phyloP scores from a whole-genome alignment of 495 filamentous ascomycete species.

The Lasiosphaeriaceae sp. region DNA sequence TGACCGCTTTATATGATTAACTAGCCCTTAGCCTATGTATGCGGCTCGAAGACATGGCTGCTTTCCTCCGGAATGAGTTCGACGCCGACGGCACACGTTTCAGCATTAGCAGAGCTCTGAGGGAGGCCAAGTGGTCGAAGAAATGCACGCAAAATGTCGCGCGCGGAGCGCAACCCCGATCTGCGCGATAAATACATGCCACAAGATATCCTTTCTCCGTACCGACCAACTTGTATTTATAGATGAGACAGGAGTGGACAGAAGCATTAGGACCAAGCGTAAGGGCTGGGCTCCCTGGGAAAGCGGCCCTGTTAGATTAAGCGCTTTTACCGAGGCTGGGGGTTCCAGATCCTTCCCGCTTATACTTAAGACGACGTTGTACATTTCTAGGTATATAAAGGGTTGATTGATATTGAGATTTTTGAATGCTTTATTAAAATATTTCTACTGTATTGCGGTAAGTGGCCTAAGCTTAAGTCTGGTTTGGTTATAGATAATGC shows the following conservation, averaged over 20 bases:
- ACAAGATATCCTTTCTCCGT: conserved; percentile 1
- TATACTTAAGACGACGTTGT: conserved; percentile 1
- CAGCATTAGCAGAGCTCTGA: neutral
- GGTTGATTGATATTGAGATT: neutral
- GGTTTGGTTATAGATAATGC: conserved; percentile 6
- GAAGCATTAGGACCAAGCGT: neutral
- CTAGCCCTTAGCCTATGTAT: neutral
- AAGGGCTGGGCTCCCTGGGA: conserved; percentile 3
- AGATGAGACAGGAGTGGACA: neutral
- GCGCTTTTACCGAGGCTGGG: neutral
- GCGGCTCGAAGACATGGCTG: neutral
- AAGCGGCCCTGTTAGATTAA: neutral
- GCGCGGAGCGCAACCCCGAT: conserved; percentile 2
- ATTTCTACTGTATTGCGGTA: conserved; percentile 1
- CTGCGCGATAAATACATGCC: conserved; percentile 1
- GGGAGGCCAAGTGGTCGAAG: neutral
- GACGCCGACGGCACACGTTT: neutral
- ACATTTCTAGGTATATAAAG: neutral
- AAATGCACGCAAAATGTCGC: neutral
- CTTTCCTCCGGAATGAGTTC: conserved; percentile 1
- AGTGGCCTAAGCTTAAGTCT: conserved; percentile 4
- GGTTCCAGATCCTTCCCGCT: conserved; percentile 2
- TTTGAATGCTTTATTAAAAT: conserved; percentile 1
- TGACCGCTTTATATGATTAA: neutral
- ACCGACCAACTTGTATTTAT: neutral